phyloP scores from a whole-genome alignment of 2,329 filamentous ascomycete species.

The Aspergillus pseudoviridinutans region DNA sequence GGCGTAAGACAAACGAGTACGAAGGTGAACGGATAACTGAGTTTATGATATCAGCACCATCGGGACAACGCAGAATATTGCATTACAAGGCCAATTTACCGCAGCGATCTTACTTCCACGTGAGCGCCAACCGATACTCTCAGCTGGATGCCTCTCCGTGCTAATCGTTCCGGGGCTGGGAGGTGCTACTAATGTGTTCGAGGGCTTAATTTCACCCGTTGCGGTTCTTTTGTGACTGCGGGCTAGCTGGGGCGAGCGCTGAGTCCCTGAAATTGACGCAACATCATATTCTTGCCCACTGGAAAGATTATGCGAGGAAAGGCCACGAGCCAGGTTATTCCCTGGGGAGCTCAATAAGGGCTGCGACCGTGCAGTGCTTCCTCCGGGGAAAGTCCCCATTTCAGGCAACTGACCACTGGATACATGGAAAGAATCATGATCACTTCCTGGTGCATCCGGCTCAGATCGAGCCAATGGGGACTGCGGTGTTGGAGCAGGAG shows the following conservation, averaged over 20 bases:
- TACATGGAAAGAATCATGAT: neutral
- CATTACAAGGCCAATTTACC: conserved; percentile 47
- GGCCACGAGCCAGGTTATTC: neutral
- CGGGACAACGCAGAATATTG: neutral
- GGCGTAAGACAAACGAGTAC: conserved; percentile 82
- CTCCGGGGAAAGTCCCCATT: neutral
- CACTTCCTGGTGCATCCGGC: neutral
- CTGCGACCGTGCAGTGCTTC: neutral
- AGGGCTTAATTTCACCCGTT: conserved; percentile 66
- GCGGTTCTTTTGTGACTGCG: conserved; percentile 68
- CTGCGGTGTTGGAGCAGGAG: neutral
- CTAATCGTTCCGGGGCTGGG: conserved; percentile 31
- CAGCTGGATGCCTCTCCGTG: conserved; percentile 53
- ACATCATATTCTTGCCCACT: conserved; percentile 11
- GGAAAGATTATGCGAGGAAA: neutral
- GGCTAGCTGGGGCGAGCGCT: conserved; percentile 13
- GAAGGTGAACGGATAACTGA: conserved; percentile 73
- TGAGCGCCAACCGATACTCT: conserved; percentile 67
- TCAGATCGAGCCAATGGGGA: neutral
- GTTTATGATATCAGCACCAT: conserved; percentile 17
- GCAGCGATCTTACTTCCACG: conserved; percentile 71
- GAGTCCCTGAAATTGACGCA: conserved; percentile 7
- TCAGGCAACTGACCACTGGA: neutral
- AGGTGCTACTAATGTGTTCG: conserved; percentile 10
- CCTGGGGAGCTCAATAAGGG: neutral